Evolutionary conservation across 768 basidiomycete species (phyloP).

Genomic region (Mycena maculata): DNA sequence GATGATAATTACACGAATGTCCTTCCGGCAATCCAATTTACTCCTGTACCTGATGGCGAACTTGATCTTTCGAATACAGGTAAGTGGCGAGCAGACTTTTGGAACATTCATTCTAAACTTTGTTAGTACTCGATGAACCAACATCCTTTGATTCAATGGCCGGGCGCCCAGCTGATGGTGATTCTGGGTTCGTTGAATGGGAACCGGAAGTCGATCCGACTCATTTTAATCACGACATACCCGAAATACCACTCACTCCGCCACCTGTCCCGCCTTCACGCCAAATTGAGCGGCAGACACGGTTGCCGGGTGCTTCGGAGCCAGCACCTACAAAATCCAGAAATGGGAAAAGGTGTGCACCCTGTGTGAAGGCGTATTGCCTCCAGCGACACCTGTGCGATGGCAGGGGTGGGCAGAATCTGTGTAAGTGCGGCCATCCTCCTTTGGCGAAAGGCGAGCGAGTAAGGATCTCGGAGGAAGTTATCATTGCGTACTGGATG

Average conservation of each 20-base stretch:
- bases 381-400: background rate
- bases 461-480: no score
- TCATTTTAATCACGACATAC: background rate
- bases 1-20: background rate
- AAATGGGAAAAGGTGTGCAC: background rate
- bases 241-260: background rate
- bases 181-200: background rate
- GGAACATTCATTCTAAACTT: background rate
- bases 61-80: background rate
- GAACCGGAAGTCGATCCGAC: background rate
- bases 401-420: background rate
- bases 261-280: background rate
- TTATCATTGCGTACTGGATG: no score
- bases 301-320: background rate
- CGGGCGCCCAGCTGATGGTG: background rate
- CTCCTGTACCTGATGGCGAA: background rate
- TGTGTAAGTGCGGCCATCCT: background rate
- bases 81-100: background rate
- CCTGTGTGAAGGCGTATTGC: background rate
- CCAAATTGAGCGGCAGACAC: background rate
- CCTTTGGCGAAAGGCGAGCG: background rate
- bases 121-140: background rate
- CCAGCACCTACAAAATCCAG: background rate
- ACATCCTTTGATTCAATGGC: background rate
- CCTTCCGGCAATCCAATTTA: background rate